Percentiles rank a stretch among this genome's conserved stretches.
phyloP scores from a whole-genome alignment of 306 rosid species.

The Psophocarpus tetragonolobus region DNA sequence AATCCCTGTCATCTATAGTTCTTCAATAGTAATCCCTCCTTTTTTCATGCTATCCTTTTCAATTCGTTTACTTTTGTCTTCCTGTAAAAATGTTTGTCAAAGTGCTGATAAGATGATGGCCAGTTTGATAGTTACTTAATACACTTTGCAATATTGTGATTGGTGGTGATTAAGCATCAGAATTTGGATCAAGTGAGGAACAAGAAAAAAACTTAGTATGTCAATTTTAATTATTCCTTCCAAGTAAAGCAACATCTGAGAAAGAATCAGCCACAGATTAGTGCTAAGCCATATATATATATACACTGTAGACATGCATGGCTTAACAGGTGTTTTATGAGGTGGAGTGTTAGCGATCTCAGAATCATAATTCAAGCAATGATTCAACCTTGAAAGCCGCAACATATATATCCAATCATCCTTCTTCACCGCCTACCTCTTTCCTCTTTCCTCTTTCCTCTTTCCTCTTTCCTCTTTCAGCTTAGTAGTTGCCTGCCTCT shows the following conservation, averaged over 20 bases:
- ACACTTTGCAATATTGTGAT: constrained; percentile 25
- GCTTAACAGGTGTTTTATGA: constrained; percentile 1
- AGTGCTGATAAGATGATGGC: constrained; percentile 22
- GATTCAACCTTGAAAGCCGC: background rate
- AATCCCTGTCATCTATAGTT: constrained; percentile 31
- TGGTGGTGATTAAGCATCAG: constrained; percentile 14
- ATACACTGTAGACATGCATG: constrained; percentile 1
- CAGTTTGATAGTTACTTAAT: constrained; percentile 35
- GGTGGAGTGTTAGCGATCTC: background rate
- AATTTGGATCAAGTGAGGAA: constrained; percentile 12
- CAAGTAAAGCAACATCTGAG: background rate
- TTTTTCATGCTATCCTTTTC: constrained; percentile 32
- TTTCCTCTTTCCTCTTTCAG: background rate
- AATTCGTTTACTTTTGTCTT: constrained; percentile 24
- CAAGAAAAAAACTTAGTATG: constrained; percentile 1
- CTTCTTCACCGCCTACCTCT: background rate
- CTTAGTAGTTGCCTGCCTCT: background rate
- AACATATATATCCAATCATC: background rate
- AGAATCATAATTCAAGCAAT: constrained; percentile 18
- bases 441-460: constrained; percentile 1
- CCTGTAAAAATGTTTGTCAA: constrained; percentile 3
- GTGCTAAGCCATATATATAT: background rate
- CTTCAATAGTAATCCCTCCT: constrained; percentile 16
- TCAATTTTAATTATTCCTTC: constrained; percentile 35
- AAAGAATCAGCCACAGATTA: background rate